Percentiles rank a stretch among this genome's conserved stretches.
phyloP scores from a whole-genome alignment of 2,329 filamentous ascomycete genomes.

The Fusarium begoniae region DNA sequence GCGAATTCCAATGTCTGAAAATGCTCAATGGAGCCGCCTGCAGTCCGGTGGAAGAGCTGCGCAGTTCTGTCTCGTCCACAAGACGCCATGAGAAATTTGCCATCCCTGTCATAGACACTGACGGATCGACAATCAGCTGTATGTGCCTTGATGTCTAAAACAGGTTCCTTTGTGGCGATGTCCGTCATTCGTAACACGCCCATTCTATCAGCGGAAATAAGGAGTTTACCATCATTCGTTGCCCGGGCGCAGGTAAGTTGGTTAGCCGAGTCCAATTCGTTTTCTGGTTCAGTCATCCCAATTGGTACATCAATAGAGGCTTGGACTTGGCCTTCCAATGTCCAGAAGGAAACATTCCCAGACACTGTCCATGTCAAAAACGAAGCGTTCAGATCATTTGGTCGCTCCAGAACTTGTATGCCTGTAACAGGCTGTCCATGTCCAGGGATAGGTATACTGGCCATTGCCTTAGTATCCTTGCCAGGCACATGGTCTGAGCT shows the following conservation, averaged over 20 bases:
- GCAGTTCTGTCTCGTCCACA: slow-evolving; percentile 91
- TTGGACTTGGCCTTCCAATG: slow-evolving; percentile 73
- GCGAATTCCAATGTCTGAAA: slow-evolving; percentile 95
- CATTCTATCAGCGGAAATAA: slow-evolving; percentile 86
- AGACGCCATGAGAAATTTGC: slow-evolving; percentile 76
- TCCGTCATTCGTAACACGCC: slow-evolving; percentile 82
- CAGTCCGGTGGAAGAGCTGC: slow-evolving; percentile 79
- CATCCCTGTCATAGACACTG: slow-evolving; percentile 71
- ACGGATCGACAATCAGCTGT: slow-evolving; percentile 86
- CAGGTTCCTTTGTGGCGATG: slow-evolving; percentile 65
- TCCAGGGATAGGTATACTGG: slow-evolving; percentile 67
- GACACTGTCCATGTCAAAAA: slow-evolving; percentile 92
- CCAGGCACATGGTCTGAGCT: slow-evolving; percentile 56
- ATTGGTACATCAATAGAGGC: slow-evolving; percentile 73
- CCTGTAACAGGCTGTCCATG: slow-evolving; percentile 76
- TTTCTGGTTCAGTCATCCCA: slow-evolving; percentile 65
- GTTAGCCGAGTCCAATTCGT: slow-evolving; percentile 64
- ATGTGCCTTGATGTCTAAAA: slow-evolving; percentile 85
- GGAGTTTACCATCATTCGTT: slow-evolving; percentile 68
- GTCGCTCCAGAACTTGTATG: slow-evolving; percentile 70
- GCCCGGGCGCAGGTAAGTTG: slow-evolving; percentile 69
- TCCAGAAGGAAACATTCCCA: slow-evolving; percentile 86
- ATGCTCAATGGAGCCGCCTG: slow-evolving; percentile 71
- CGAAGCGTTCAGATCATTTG: slow-evolving; percentile 70
- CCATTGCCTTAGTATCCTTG: slow-evolving; percentile 48